phyloP scores from a whole-genome alignment of 306 rosid genomes.

The Fragaria ananassa region DNA sequence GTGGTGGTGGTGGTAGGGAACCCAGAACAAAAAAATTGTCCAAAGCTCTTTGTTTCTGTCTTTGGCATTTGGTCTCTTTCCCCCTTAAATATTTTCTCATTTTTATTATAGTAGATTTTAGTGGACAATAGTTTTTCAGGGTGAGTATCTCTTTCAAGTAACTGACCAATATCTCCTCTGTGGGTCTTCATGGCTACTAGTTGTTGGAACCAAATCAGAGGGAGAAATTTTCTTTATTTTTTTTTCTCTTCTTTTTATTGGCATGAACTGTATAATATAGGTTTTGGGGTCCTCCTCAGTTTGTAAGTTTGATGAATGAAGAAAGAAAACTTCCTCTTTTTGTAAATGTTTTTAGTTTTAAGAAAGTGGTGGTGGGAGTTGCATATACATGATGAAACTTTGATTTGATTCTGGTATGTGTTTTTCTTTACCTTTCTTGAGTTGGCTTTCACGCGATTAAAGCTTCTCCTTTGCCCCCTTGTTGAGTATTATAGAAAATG shows the following conservation, averaged over 20 bases:
- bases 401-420: background rate
- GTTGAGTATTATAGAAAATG: conserved; percentile 22
- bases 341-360: conserved; percentile 18
- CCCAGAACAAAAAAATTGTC: conserved; percentile 22
- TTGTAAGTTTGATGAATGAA: conserved; percentile 9
- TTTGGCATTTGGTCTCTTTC: conserved; percentile 10
- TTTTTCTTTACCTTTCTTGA: background rate
- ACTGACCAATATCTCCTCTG: conserved; percentile 25
- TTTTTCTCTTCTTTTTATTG: background rate
- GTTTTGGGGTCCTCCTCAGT: conserved; percentile 15
- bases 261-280: conserved; percentile 12
- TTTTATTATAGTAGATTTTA: conserved; percentile 7
- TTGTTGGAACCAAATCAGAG: conserved; percentile 14
- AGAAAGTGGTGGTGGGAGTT: conserved; percentile 10
- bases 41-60: conserved; percentile 27
- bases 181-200: conserved; percentile 14
- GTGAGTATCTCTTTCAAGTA: conserved; percentile 27
- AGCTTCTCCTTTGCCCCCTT: conserved; percentile 8
- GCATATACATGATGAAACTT: background rate
- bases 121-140: conserved; percentile 24
- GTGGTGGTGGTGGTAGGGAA: conserved; percentile 26
- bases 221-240: background rate
- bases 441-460: conserved; percentile 7
- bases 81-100: background rate
- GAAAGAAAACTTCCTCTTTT: conserved; percentile 2